phyloP scores from a whole-genome alignment of 192 early-diverging fungal genomes.

The Umbelopsis sp. region DNA sequence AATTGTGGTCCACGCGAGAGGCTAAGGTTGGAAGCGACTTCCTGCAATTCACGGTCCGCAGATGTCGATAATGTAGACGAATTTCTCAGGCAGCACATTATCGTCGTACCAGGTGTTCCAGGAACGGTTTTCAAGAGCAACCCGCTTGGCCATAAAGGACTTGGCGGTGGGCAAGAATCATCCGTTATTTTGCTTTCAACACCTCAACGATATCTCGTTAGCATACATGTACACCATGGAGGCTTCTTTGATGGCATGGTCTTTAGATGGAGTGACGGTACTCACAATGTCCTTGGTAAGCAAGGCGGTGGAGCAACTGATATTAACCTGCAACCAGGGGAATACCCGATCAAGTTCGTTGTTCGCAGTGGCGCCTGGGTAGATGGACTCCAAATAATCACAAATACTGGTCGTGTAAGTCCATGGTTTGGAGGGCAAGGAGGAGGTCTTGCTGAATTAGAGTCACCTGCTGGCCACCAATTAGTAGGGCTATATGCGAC shows the following conservation, averaged over 20 bases:
- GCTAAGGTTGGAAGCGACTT: conserved; percentile 11
- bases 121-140: conserved; percentile 19
- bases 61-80: background rate
- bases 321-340: conserved; percentile 46
- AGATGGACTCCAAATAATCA: conserved; percentile 62
- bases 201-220: conserved; percentile 4
- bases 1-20: background rate
- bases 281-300: conserved; percentile 42
- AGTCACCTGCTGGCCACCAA: conserved; percentile 49
- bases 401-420: conserved; percentile 46
- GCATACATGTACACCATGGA: conserved; percentile 43
- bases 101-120: conserved; percentile 17
- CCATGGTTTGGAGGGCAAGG: conserved; percentile 61
- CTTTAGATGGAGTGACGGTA: conserved; percentile 49
- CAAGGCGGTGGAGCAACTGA: conserved; percentile 35
- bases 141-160: conserved; percentile 6
- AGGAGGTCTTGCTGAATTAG: conserved; percentile 45
- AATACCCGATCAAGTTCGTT: conserved; percentile 48
- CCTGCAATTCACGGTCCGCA: conserved; percentile 2
- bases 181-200: conserved; percentile 20
- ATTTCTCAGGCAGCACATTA: conserved; percentile 2
- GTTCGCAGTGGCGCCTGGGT: conserved; percentile 60
- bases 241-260: conserved; percentile 54
- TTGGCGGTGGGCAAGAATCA: background rate
- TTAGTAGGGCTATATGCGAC: conserved; percentile 61